These are phyloP conservation scores for Cavenderia fasciculata DNA, from an alignment of 78 protist species.

Conservation along the genomic window DNA sequence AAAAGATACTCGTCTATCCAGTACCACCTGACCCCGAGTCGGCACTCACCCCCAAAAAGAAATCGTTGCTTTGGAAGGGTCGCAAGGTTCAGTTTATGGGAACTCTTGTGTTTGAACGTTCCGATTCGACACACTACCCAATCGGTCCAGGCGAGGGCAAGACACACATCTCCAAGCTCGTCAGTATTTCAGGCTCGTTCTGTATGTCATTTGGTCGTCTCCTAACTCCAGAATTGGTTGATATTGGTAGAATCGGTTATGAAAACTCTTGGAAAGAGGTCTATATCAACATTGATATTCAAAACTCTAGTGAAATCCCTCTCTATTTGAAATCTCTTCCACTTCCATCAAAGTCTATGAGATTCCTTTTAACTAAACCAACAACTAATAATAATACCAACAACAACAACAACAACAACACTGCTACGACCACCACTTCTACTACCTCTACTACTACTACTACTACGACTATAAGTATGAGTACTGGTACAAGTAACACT, in stretches of 20 bases:
- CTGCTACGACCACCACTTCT: background rate
- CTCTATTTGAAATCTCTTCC: background rate
- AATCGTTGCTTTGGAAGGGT: conserved; percentile 24
- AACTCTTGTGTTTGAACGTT: conserved; percentile 62
- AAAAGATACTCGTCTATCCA: conserved; percentile 60
- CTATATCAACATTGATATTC: conserved; percentile 11
- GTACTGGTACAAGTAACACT: background rate
- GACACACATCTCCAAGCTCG: conserved; percentile 62
- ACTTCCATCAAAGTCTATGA: conserved; percentile 44
- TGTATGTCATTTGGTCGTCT: conserved; percentile 63
- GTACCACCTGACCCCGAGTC: conserved; percentile 63
- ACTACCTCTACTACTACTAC: background rate
- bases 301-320: conserved; percentile 58
- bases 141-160: conserved; percentile 78
- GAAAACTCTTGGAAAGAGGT: conserved; percentile 72
- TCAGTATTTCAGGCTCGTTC: conserved; percentile 37
- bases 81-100: conserved; percentile 67
- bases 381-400: background rate
- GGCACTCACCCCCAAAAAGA: conserved; percentile 32
- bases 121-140: conserved; percentile 65
- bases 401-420: background rate
- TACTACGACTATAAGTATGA: background rate
- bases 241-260: conserved; percentile 62
- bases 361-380: background rate
- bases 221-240: background rate